These are phyloP conservation scores for Cornus kousa DNA, from an alignment of 148 eudicot genomes.

Conservation along the genomic window DNA sequence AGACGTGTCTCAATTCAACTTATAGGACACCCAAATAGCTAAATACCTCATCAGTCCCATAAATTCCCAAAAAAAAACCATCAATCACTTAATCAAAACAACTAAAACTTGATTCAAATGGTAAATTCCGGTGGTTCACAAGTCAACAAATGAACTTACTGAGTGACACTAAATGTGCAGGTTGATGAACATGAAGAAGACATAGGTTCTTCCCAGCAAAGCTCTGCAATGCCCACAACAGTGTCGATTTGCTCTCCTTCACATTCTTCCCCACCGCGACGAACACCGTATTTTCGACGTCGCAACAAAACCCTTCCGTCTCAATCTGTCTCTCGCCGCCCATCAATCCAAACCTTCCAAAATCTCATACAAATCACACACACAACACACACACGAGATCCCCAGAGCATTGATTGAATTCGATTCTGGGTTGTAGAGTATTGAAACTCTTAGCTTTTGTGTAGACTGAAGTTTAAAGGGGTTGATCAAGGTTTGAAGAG, in stretches of 20 bases:
- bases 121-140: not conserved
- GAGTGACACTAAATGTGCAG: slow-evolving; percentile 37
- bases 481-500: not conserved
- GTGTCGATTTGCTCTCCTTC: slow-evolving; percentile 57
- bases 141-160: slow-evolving; percentile 36
- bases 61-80: not conserved
- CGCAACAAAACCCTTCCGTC: slow-evolving; percentile 19
- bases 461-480: not conserved
- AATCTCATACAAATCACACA: not conserved
- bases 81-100: not conserved
- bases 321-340: slow-evolving; percentile 36
- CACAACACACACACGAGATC: not conserved
- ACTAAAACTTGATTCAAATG: not conserved
- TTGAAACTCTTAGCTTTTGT: too few relatives aligned
- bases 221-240: slow-evolving; percentile 58
- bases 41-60: not conserved
- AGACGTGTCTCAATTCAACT: not conserved
- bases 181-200: slow-evolving; percentile 75
- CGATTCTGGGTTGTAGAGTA: not conserved
- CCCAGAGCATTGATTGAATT: not conserved
- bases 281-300: slow-evolving; percentile 58
- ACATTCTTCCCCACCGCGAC: slow-evolving; percentile 79
- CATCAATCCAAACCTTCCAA: slow-evolving; percentile 28
- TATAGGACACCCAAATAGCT: not conserved
- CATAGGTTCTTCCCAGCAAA: slow-evolving; percentile 56